phyloP scores from a whole-genome alignment of 768 basidiomycete genomes.

The Gelatoporia subvermispora region DNA sequence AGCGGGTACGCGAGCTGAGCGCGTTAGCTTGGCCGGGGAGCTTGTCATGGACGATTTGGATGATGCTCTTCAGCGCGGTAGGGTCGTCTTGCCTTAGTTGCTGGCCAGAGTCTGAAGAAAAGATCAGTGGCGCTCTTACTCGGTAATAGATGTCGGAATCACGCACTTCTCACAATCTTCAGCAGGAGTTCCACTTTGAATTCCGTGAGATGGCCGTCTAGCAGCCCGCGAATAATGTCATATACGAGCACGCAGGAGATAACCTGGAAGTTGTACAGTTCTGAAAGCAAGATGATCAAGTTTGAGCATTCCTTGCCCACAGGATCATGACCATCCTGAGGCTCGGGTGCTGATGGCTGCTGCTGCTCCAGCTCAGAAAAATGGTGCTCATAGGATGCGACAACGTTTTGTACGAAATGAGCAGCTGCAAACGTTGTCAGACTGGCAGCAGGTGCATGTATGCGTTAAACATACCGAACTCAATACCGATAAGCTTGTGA shows the following conservation, averaged over 20 bases:
- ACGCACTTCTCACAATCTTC: slow-evolving; percentile 76
- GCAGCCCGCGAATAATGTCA: slow-evolving; percentile 77
- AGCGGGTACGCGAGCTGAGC: slow-evolving; percentile 82
- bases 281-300: slow-evolving; percentile 79
- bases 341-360: neutral
- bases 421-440: slow-evolving; percentile 49
- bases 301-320: slow-evolving; percentile 88
- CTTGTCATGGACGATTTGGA: slow-evolving; percentile 74
- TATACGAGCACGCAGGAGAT: slow-evolving; percentile 86
- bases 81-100: slow-evolving; percentile 93
- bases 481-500: slow-evolving; percentile 77
- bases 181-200: slow-evolving; percentile 82
- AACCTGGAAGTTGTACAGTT: slow-evolving; percentile 95
- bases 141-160: neutral
- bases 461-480: slow-evolving; percentile 65
- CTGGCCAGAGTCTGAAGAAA: slow-evolving; percentile 74
- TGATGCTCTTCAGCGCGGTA: slow-evolving; percentile 85
- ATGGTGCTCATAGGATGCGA: slow-evolving; percentile 61
- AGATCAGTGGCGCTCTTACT: neutral
- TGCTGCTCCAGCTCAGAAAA: slow-evolving; percentile 31
- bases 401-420: slow-evolving; percentile 71
- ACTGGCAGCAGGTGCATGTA: neutral
- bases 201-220: slow-evolving; percentile 64
- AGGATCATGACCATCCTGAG: slow-evolving; percentile 22
- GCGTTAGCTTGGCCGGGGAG: slow-evolving; percentile 45